A percentile compares a stretch with the other conserved stretches of the same genome.
Conservation (phyloP, 2,329 filamentous ascomycete genomes). For the Ilyonectria robusta region DNA sequence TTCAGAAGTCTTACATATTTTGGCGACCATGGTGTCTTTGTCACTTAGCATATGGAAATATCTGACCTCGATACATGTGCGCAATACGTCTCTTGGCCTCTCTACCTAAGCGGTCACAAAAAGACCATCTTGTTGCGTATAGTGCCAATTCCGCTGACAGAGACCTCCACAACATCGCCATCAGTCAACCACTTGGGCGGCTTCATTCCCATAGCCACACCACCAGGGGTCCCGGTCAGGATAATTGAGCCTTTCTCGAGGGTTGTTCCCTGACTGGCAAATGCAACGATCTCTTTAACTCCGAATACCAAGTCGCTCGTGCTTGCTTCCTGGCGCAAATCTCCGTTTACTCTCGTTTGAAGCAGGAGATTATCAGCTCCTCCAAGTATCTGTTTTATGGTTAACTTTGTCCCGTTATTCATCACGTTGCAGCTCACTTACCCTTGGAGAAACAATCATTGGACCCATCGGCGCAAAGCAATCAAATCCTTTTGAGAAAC, state of each 20-base stretch:
- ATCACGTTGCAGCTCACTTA: not conserved
- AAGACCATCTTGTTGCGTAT: constrained; percentile 29
- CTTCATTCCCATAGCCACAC: constrained; percentile 28
- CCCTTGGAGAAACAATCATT: constrained; percentile 11
- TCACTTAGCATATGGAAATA: too few relatives aligned
- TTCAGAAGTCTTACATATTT: too few relatives aligned
- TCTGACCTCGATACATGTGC: not conserved
- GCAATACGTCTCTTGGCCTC: not conserved
- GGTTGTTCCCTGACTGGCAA: constrained; percentile 29
- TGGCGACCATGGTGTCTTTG: too few relatives aligned
- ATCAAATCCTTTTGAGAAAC: constrained; percentile 33
- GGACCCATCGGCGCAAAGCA: constrained; percentile 31
- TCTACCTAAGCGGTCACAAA: not conserved
- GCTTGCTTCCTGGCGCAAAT: constrained; percentile 22
- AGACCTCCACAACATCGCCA: constrained; percentile 31
- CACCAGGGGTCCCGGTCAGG: constrained; percentile 30
- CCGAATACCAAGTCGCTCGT: constrained; percentile 28
- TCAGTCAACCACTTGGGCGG: constrained; percentile 21
- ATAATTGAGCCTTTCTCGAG: constrained; percentile 24
- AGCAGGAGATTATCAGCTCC: constrained; percentile 17
- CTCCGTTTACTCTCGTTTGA: constrained; percentile 29
- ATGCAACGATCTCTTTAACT: constrained; percentile 13
- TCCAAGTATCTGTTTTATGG: constrained; percentile 7
- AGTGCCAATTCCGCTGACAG: constrained; percentile 25
- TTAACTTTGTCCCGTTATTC: not conserved